Conservation (phyloP, 2,329 filamentous ascomycete genomes). For the Nannizziopsis arthrosporioides region DNA sequence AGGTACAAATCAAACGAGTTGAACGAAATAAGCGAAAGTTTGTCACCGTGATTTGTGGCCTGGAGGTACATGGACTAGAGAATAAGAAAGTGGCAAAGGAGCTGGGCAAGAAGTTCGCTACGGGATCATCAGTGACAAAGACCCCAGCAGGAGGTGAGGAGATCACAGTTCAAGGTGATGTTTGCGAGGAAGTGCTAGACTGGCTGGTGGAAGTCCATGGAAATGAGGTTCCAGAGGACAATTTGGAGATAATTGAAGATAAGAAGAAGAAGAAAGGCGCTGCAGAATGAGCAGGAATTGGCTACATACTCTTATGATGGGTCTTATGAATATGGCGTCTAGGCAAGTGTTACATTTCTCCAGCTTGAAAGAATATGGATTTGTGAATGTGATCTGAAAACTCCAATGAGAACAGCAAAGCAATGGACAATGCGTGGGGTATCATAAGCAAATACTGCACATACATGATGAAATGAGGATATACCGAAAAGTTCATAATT, state of each 20-base stretch:
- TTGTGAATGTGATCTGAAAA: not conserved
- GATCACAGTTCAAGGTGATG: constrained; percentile 94
- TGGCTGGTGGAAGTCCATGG: constrained; percentile 76
- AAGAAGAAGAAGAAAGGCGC: constrained; percentile 71
- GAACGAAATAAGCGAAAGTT: constrained; percentile 97
- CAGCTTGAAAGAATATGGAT: not conserved
- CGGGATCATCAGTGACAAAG: constrained; percentile 85
- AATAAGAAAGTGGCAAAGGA: constrained; percentile 95
- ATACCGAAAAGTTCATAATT: constrained; percentile 5
- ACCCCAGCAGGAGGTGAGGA: constrained; percentile 64
- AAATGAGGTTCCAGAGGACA: constrained; percentile 81
- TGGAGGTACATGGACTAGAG: constrained; percentile 83
- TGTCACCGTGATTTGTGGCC: constrained; percentile 80
- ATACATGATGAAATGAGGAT: not conserved
- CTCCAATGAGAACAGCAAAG: not conserved
- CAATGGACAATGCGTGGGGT: constrained; percentile 2
- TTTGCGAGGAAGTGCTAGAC: constrained; percentile 87
- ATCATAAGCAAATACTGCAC: constrained; percentile 9
- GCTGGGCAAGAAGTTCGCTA: constrained; percentile 97
- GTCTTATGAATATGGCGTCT: constrained; percentile 1
- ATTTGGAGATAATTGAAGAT: constrained; percentile 88
- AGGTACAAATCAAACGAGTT: constrained; percentile 87
- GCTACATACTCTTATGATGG: not conserved
- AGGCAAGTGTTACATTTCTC: not conserved
- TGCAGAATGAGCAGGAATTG: constrained; percentile 1